phyloP scores from a whole-genome alignment of 371 early-diverging fungal genomes.

The Mucor saturninus region DNA sequence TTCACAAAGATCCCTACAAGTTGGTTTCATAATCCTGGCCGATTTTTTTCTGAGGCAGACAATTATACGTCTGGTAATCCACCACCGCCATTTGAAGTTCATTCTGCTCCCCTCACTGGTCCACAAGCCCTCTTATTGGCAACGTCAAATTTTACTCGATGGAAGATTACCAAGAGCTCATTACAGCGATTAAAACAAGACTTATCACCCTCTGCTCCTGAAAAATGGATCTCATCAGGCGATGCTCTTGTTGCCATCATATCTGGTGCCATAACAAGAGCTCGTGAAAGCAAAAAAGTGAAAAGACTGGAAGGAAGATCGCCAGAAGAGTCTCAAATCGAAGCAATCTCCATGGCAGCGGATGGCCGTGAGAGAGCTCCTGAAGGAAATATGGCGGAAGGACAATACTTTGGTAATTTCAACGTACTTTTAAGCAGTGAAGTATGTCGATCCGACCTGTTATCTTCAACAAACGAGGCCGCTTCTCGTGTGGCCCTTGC shows the following conservation, averaged over 20 bases:
- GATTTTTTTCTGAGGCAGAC: conserved; percentile 25
- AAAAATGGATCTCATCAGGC: conserved; percentile 51
- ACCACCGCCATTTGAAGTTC: conserved; percentile 40
- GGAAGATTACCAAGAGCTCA: conserved; percentile 34
- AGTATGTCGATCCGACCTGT: conserved; percentile 36
- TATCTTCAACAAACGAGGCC: conserved; percentile 25
- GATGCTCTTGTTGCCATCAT: conserved; percentile 47
- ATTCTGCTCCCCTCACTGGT: conserved; percentile 22
- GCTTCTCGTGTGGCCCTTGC: conserved; percentile 42
- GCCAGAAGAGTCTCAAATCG: conserved; percentile 22
- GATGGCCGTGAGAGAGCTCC: conserved; percentile 46
- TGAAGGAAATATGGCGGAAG: conserved; percentile 33
- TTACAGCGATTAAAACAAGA: conserved; percentile 37
- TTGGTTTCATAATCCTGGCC: conserved; percentile 43
- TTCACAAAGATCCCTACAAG: conserved; percentile 30
- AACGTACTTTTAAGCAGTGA: conserved; percentile 36
- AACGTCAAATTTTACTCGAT: conserved; percentile 34
- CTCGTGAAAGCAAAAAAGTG: conserved; percentile 34
- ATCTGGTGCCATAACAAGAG: conserved; percentile 43
- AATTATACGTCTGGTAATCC: no score
- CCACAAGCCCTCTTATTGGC: conserved; percentile 33
- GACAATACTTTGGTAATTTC: conserved; percentile 48
- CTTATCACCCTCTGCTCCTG: conserved; percentile 24
- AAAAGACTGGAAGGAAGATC: conserved; percentile 43
- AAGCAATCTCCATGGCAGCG: conserved; percentile 46